These are phyloP conservation scores for Isoetes taiwanensis DNA, from an alignment of 75 land plant species.

Conservation along the genomic window DNA sequence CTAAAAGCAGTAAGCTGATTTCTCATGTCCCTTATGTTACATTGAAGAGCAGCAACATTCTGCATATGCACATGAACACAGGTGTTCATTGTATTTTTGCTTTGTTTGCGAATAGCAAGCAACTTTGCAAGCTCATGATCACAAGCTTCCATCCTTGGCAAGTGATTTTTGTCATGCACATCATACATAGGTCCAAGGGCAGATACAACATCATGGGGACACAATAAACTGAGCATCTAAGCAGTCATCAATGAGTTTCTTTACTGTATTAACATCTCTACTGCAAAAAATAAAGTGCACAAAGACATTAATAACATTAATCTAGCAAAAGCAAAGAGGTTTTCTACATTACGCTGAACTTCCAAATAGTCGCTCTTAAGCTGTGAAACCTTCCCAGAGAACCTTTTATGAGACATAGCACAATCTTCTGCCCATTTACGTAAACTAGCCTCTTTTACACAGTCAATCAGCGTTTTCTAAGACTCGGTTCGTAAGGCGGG, in stretches of 20 bases:
- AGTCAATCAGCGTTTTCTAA: conserved; percentile 58
- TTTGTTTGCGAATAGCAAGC: conserved; percentile 39
- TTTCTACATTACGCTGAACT: conserved; percentile 46
- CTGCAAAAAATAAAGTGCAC: no score
- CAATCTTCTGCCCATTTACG: conserved; percentile 51
- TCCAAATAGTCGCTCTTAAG: conserved; percentile 46
- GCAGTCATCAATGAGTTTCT: conserved; percentile 77
- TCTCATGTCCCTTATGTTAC: conserved; percentile 47
- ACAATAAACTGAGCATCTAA: conserved; percentile 40
- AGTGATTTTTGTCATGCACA: conserved; percentile 72
- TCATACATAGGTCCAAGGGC: conserved; percentile 97
- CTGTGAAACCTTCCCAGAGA: conserved; percentile 56
- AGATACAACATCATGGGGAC: conserved; percentile 95
- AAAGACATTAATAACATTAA: not conserved
- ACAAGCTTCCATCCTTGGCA: conserved; percentile 65
- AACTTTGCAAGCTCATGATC: conserved; percentile 40
- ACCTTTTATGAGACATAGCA: conserved; percentile 53
- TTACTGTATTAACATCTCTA: conserved; percentile 83
- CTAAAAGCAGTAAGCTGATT: conserved; percentile 60
- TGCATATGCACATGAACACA: conserved; percentile 80
- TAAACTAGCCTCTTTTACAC: conserved; percentile 56
- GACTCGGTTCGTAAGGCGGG: conserved; percentile 45
- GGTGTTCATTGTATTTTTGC: conserved; percentile 71
- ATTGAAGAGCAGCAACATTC: conserved; percentile 59
- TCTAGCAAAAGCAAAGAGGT: conserved; percentile 17